A percentile compares a stretch with the other conserved stretches of the same genome.
phyloP scores from a whole-genome alignment of 306 rosid species.

The Pyrus communis region DNA sequence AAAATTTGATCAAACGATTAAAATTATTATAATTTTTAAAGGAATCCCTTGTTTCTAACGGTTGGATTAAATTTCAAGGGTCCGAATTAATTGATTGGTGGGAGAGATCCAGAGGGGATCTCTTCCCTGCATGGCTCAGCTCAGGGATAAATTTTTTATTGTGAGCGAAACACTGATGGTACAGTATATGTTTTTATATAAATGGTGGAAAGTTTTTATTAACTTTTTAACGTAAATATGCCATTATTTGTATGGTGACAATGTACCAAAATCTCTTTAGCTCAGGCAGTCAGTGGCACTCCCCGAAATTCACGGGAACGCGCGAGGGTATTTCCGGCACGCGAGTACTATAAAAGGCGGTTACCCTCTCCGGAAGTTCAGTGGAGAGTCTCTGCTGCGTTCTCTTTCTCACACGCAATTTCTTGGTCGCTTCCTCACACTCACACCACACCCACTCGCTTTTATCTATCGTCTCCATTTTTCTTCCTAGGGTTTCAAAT shows the following conservation, averaged over 20 bases:
- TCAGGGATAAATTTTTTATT: no score
- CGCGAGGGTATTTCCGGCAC: not conserved
- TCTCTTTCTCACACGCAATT: not conserved
- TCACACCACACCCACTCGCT: not conserved
- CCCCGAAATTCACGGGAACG: not conserved
- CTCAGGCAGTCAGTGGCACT: constrained; percentile 5
- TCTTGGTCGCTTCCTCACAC: constrained; percentile 19
- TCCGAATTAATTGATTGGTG: no score
- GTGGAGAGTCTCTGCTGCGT: constrained; percentile 13
- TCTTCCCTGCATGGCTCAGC: no score
- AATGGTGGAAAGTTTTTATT: no score
- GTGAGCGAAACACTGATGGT: fast-evolving
- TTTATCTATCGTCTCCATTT: not conserved
- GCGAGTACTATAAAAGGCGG: not conserved
- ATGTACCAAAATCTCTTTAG: no score
- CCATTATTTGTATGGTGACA: fast-evolving
- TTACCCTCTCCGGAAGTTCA: constrained; percentile 3
- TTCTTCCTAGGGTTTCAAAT: constrained; percentile 28
- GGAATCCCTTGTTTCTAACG: fast-evolving
- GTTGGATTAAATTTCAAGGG: no score
- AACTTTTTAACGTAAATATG: no score
- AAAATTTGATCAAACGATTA: no score
- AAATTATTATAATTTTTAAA: no score
- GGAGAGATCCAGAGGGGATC: no score
- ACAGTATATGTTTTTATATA: no score